A percentile compares a stretch with the other conserved stretches of the same genome.
Evolutionary conservation across 1,139 yeast genomes (phyloP).

Genomic region (Arxiozyma slooffiae): DNA sequence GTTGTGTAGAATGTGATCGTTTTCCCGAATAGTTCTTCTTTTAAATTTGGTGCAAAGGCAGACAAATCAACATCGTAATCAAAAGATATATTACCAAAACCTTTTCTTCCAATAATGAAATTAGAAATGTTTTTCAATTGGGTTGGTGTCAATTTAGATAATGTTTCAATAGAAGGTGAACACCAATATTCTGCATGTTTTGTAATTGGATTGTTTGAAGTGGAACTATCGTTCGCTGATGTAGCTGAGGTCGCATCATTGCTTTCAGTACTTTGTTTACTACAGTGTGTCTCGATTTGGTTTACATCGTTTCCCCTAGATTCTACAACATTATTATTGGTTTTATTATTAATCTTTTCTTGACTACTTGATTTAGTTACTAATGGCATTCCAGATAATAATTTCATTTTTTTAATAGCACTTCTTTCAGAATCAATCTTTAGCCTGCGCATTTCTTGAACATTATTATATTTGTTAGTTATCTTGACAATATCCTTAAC

Average conservation of each 20-base stretch:
- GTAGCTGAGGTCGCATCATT: not conserved
- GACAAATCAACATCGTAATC: conserved; percentile 65
- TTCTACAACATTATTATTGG: not conserved
- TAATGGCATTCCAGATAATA: conserved; percentile 30
- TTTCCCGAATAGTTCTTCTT: conserved; percentile 44
- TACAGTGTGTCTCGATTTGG: not conserved
- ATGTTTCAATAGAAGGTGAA: conserved; percentile 53
- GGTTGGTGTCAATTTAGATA: conserved; percentile 39
- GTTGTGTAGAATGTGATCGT: conserved; percentile 47
- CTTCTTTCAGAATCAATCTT: conserved; percentile 34
- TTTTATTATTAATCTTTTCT: not conserved
- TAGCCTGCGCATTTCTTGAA: conserved; percentile 26
- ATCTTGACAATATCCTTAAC: conserved; percentile 7
- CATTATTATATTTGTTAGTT: conserved; percentile 9
- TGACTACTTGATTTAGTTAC: conserved; percentile 23
- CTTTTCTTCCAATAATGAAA: conserved; percentile 67
- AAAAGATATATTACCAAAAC: conserved; percentile 68
- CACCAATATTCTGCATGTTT: conserved; percentile 62
- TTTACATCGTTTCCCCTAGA: not conserved
- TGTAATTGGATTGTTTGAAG: not conserved
- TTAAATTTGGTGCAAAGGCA: conserved; percentile 37
- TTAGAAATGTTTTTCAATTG: conserved; percentile 52
- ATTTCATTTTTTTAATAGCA: conserved; percentile 32
- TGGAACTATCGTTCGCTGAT: not conserved
- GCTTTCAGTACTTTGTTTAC: not conserved